These are phyloP conservation scores for Sarocladium strictum DNA, from an alignment of 2,329 filamentous ascomycete genomes.

Conservation along the genomic window DNA sequence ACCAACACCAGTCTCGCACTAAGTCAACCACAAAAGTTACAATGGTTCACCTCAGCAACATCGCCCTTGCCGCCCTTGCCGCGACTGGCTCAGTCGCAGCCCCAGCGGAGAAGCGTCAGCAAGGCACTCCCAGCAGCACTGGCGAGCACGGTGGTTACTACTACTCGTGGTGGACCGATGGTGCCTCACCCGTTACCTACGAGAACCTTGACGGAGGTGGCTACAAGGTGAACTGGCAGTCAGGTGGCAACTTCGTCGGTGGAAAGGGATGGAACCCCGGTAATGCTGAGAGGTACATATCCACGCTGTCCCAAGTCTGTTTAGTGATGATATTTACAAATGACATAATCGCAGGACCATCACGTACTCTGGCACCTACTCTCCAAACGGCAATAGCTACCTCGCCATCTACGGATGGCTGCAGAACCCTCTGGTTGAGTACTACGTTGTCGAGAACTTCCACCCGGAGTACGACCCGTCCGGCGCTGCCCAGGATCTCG, in stretches of 20 bases:
- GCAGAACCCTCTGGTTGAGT: constrained; percentile 30
- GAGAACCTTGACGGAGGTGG: constrained; percentile 45
- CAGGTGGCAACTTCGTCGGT: constrained; percentile 40
- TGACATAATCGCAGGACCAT: constrained; percentile 33
- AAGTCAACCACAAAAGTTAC: not conserved
- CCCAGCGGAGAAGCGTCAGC: constrained; percentile 22
- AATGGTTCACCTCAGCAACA: constrained; percentile 7
- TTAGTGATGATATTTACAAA: not conserved
- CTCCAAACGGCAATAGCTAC: constrained; percentile 42
- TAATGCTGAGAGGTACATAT: constrained; percentile 23
- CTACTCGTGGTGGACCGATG: constrained; percentile 56
- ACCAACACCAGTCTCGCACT: not conserved
- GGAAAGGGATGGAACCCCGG: constrained; percentile 45
- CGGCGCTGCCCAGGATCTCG: constrained; percentile 25
- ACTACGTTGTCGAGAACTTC: constrained; percentile 36
- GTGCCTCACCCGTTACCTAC: constrained; percentile 42
- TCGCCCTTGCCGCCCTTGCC: constrained; percentile 8
- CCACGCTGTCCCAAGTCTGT: not conserved
- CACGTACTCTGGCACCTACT: constrained; percentile 42
- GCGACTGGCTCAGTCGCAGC: constrained; percentile 16
- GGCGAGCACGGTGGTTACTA: constrained; percentile 49
- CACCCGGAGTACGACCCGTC: constrained; percentile 37
- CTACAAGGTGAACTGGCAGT: constrained; percentile 45
- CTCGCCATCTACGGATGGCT: constrained; percentile 37
- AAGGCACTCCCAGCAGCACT: constrained; percentile 27